phyloP scores from a whole-genome alignment of 2,329 filamentous ascomycete genomes.

The Penicillium sp. region DNA sequence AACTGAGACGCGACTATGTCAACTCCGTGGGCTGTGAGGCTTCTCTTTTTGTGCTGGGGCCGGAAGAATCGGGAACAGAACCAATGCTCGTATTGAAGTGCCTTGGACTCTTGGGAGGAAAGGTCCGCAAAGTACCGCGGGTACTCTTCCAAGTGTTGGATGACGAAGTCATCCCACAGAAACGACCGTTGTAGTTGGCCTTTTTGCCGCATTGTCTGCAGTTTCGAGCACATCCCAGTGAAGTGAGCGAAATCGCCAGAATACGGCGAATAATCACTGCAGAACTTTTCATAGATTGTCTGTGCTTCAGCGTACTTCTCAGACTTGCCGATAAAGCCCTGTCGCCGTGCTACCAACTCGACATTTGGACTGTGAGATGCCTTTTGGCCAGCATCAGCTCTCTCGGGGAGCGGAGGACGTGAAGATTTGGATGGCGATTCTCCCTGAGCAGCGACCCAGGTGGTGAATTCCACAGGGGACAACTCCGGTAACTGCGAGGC shows the following conservation, averaged over 20 bases:
- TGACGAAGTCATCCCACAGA: conserved; percentile 50
- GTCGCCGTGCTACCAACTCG: conserved; percentile 22
- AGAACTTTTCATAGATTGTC: conserved; percentile 40
- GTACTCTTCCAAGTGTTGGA: conserved; percentile 42
- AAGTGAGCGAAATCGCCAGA: conserved; percentile 42
- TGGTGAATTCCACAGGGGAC: conserved; percentile 5
- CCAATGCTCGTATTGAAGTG: conserved; percentile 40
- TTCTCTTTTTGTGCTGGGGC: conserved; percentile 39
- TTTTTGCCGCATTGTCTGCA: conserved; percentile 33
- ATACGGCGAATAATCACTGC: conserved; percentile 42
- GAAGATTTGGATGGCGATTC: conserved; percentile 18
- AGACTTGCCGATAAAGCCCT: conserved; percentile 23
- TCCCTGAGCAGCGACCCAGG: conserved; percentile 18
- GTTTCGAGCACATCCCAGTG: conserved; percentile 36
- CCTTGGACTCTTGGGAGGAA: conserved; percentile 25
- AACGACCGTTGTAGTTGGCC: conserved; percentile 37
- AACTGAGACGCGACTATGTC: conserved; percentile 31
- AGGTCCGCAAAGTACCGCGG: conserved; percentile 34
- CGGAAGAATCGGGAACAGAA: conserved; percentile 36
- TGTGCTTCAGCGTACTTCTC: conserved; percentile 25
- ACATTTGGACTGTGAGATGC: conserved; percentile 4
- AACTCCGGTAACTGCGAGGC: conserved; percentile 1
- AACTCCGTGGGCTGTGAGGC: conserved; percentile 35
- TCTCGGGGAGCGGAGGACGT: neutral
- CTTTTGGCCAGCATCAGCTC: neutral